Base-by-base conservation (phyloP, 2,329 filamentous ascomycete species). In the Lachnellula hyalina region DNA sequence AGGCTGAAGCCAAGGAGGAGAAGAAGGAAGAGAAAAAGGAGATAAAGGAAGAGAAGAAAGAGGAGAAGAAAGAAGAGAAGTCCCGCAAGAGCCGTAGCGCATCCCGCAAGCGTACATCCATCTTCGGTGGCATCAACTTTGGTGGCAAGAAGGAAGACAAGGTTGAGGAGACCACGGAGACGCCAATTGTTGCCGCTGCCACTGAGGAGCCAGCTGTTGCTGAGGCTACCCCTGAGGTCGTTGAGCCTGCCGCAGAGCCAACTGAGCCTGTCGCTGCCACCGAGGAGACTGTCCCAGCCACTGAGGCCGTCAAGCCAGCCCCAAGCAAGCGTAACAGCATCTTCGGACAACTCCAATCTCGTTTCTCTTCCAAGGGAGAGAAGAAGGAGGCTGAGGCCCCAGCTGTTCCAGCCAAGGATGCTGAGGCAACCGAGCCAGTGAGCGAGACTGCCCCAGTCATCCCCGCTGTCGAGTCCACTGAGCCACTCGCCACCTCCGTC, bases 81-180 rank as follows among this genome's bases (percentile, higher is more conserved):
- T 77, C 82, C 68, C 73, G 79, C 61, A 84, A 85, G 77, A 80
- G 78, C 61, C 80, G 83, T 67, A 85, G 82, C 63, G 77, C 78
- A 49, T 85, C 82, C 69, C 80, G 80, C 68, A 86, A 87, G 81
- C 83, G 84, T 51, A 73, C 75, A 47, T 86, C 83, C 52, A 80
- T 86, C 74, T 85, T 87, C 65, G 80, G 79, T 63, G 74, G 67
- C 65, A 76, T 85, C 59, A 67, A 68, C 68, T 57, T 74, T 68
- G 54, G 67, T 12, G 19, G 42, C 64, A 72, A 74, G 61, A 67
- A 69, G 53, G 71, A 69, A 34, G 68, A 69, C 45, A 69, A 67
- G 56, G 40, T 41, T 9, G 69, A 68, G 49, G 54, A 61, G 69
- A 44, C 66, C 62, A 69, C 72, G 49, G 69, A 82, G 81, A 76